Evolutionary conservation across 805 yeast genomes (phyloP), one percentile per base, ranked within the genome.

Genomic region (Cyberlindnera mycetangii): DNA sequence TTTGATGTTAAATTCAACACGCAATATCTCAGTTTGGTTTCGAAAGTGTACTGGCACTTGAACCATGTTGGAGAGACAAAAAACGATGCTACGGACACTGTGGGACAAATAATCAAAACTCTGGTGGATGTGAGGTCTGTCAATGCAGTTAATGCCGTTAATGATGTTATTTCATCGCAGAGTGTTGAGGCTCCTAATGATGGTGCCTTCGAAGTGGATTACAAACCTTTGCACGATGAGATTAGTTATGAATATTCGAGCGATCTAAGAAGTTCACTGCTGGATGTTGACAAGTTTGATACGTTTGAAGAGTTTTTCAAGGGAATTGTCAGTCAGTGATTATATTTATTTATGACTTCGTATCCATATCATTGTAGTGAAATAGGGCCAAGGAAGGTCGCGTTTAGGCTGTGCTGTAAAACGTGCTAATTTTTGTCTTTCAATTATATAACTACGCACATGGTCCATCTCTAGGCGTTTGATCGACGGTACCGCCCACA

Each of bases 61-160:
- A 77, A 74, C 47, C 71, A 76, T 22, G 72, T 76, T 48, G 83
- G 83, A 2, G 81, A 76, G 46, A 70, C 71, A 44, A 68, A 70
- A 53, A 78, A 76, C 50, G 83, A 78, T 55, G 81, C 80, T 3
- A 78, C 83, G 0, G 81, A 75, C 45, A 76, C 80, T 5, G 79
- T 79, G 31, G 82, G 83, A 2, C 70, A 70, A 41, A 74, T 79
- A 38, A 72, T 79, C 38, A 72, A 72, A 51, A 68, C 73, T 21
- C 59, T 79, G 21, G 76, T 78, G 7, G 55, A 56, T 48, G 55
- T 51, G 34, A 37, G 41, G 28, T 18, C 52, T 40, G 42, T 49
- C 7, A 48, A 39, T 25, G 41, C 25, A 5, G 45, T 35, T 6
- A 35, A 22, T 22, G n/a, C 15, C 6, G 38, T 14, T 22, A 17